Evolutionary conservation across 2,329 filamentous ascomycete genomes (phyloP).

Genomic region (Albophoma yamanashiensis): DNA sequence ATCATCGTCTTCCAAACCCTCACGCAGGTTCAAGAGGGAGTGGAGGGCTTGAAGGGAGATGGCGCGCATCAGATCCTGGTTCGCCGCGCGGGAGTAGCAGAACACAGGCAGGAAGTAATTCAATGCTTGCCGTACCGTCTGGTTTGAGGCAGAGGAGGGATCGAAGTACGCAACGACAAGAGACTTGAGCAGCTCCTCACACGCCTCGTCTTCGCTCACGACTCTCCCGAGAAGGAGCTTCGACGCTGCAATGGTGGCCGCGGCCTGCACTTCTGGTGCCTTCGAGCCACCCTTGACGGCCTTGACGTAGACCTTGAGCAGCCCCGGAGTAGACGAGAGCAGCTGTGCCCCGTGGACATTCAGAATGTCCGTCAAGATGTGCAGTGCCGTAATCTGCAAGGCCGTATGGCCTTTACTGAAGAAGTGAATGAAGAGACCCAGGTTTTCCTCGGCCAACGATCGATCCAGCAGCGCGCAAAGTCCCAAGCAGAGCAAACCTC

Average conservation of each 20-base stretch:
- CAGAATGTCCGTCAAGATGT: slow-evolving; percentile 88
- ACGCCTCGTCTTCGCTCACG: slow-evolving; percentile 57
- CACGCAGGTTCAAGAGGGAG: slow-evolving; percentile 60
- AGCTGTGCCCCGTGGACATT: slow-evolving; percentile 80
- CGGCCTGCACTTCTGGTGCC: slow-evolving; percentile 65
- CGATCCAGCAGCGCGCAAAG: slow-evolving; percentile 86
- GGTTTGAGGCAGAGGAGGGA: slow-evolving; percentile 68
- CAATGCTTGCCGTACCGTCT: slow-evolving; percentile 73
- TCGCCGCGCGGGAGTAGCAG: slow-evolving; percentile 73
- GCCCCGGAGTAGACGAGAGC: slow-evolving; percentile 51
- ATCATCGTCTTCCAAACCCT: slow-evolving; percentile 64
- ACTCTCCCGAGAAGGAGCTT: slow-evolving; percentile 78
- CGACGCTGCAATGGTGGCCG: slow-evolving; percentile 68
- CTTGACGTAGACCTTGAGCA: slow-evolving; percentile 79
- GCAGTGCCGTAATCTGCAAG: slow-evolving; percentile 79
- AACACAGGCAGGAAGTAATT: slow-evolving; percentile 94
- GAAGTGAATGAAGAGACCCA: slow-evolving; percentile 90
- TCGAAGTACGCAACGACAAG: slow-evolving; percentile 85
- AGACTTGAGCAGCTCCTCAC: slow-evolving; percentile 68
- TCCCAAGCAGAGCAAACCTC: slow-evolving; percentile 80
- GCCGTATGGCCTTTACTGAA: slow-evolving; percentile 86
- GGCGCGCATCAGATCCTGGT: slow-evolving; percentile 69
- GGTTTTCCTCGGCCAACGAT: slow-evolving; percentile 83
- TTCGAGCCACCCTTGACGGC: slow-evolving; percentile 64
- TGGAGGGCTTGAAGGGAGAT: slow-evolving; percentile 68